These are phyloP conservation scores for Vanilla planifolia DNA, from an alignment of 106 monocot genomes.

Conservation along the genomic window DNA sequence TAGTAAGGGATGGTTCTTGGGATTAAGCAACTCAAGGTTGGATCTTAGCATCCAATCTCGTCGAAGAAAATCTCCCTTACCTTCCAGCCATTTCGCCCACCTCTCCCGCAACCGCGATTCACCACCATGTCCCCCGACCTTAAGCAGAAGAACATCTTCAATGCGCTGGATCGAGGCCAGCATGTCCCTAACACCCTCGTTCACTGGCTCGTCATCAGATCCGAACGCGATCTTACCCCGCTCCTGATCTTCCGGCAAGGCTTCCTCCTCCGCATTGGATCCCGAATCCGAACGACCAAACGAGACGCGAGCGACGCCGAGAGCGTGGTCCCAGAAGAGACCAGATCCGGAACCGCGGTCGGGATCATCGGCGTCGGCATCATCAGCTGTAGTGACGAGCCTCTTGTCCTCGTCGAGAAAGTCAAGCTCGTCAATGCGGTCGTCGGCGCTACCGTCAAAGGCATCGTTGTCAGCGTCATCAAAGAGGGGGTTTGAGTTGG, in stretches of 20 bases:
- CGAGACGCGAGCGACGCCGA: constrained; percentile 52
- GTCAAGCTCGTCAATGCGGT: constrained; percentile 50
- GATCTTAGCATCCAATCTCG: constrained; percentile 71
- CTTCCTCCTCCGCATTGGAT: not conserved
- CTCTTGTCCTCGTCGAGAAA: constrained; percentile 23
- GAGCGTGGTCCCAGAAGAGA: constrained; percentile 71
- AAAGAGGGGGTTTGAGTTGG: constrained; percentile 11
- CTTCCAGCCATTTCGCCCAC: constrained; percentile 84
- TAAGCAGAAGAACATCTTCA: constrained; percentile 77
- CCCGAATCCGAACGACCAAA: constrained; percentile 30
- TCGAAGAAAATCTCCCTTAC: constrained; percentile 72
- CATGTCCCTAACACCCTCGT: constrained; percentile 46
- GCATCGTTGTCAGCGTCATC: constrained; percentile 44
- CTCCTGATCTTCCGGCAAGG: not conserved
- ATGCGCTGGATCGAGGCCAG: constrained; percentile 47
- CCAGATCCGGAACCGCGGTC: constrained; percentile 5
- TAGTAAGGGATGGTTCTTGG: constrained; percentile 75
- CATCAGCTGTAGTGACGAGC: not conserved
- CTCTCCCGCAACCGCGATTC: constrained; percentile 46
- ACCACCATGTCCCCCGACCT: constrained; percentile 11
- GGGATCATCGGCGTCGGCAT: constrained; percentile 12
- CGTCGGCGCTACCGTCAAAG: constrained; percentile 27
- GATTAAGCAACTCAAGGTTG: constrained; percentile 62
- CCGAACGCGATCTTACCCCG: constrained; percentile 37
- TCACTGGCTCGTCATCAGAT: constrained; percentile 84